Base-by-base conservation (phyloP, 495 filamentous ascomycete species). In the Aspergillus olivimuriae region DNA sequence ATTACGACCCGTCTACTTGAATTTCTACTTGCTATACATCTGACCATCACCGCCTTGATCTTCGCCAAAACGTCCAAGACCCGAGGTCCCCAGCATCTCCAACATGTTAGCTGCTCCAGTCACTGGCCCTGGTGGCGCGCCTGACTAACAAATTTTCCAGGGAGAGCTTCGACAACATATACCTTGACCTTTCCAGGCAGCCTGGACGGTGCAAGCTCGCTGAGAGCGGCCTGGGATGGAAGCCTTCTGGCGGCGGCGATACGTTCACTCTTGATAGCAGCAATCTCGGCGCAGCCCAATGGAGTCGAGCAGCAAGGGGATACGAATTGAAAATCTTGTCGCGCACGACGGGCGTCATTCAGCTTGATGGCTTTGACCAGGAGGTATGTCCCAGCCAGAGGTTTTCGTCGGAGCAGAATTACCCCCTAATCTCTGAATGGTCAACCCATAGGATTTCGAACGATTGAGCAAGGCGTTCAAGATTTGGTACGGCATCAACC, bases 151-250 rank as follows among this genome's bases (percentile, higher is more conserved):
- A 34, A 40, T 39, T 12, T 45, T 20, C 12, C 35, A 84, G 78
- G 81, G 92, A 98, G 78, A 88, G 80, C 60, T 99, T 99, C 59
- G 89, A 97, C 56, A 87, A 86, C 58, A 95, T 96, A 69, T 86
- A 92, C 64, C 78, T 99, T 46, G 90, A 99, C 63, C 74, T 99
- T 20, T 95, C 89, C 36, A 88, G 86, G 59, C 82, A 88, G 55
- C 73, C 80, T 11, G 94, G 94, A 47, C 91, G 87, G 73, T 95
- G 88, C 70, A 82, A 91, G 55, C 86, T 99, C 52, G 89, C 88
- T 32, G 91, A 95, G 48, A 87, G 78, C 40, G 94, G 94, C 35
- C 72, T 95, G 50, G 94, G 90, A 35, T 99, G 94, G 94, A 92
- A 89, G 61, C 88, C 91, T 12, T 77, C 82, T 2, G 80, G 77